Conservation (phyloP, 1,139 yeast species). For the Pichia sp. region DNA sequence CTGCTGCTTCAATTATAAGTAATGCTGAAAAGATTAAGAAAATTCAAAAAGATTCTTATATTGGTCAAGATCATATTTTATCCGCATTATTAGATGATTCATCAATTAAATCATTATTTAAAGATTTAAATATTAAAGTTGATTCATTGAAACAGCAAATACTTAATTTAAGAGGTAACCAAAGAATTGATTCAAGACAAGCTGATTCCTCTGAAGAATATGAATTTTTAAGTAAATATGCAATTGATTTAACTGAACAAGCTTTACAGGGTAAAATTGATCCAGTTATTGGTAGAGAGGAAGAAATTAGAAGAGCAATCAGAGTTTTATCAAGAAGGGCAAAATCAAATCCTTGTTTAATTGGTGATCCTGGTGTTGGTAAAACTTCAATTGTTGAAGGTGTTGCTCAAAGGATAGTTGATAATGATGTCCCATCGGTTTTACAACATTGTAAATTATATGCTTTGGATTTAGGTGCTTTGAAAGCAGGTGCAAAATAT, state of each 20-base stretch:
- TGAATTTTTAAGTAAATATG: conserved; percentile 85
- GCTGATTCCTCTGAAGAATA: conserved; percentile 85
- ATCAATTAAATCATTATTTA: conserved; percentile 64
- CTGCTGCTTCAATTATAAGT: conserved; percentile 27
- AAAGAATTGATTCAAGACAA: conserved; percentile 85
- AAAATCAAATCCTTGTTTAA: conserved; percentile 90
- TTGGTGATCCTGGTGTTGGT: conserved; percentile 99
- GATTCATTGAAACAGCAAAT: conserved; percentile 77
- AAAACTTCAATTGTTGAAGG: conserved; percentile 98
- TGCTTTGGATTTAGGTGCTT: conserved; percentile 89
- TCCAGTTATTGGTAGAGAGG: conserved; percentile 98
- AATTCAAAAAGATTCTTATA: conserved; percentile 83
- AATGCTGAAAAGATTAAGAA: conserved; percentile 56
- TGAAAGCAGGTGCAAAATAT: conserved; percentile 97
- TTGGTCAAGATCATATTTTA: conserved; percentile 91
- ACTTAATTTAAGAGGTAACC: conserved; percentile 81
- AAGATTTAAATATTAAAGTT: conserved; percentile 61
- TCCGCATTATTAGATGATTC: conserved; percentile 79
- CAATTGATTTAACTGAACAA: conserved; percentile 85
- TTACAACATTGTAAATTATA: conserved; percentile 74
- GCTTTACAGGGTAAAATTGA: conserved; percentile 92
- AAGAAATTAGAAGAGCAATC: conserved; percentile 91
- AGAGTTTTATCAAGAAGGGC: conserved; percentile 93
- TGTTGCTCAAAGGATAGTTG: conserved; percentile 94
- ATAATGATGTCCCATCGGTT: conserved; percentile 89